Percentiles rank a stretch among this genome's conserved stretches.
These are phyloP conservation scores for Fistulinella cinereoalba DNA, from an alignment of 1,284 basidiomycete genomes.

Conservation along the genomic window DNA sequence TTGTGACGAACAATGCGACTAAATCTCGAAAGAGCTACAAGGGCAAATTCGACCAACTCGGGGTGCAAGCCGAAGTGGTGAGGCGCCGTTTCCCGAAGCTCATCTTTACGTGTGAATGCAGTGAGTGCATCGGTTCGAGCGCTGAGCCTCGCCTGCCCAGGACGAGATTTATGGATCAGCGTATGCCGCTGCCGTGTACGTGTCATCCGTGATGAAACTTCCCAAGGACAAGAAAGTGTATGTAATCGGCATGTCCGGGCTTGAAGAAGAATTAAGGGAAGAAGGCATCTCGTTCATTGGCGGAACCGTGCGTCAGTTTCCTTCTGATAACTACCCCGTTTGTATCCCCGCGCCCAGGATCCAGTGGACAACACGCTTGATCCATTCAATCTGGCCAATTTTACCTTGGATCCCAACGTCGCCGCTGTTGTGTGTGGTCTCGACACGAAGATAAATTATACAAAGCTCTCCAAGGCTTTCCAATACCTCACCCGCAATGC, in stretches of 20 bases:
- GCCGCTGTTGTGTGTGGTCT: constrained; percentile 91
- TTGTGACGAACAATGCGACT: constrained; percentile 98
- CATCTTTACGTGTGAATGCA: background rate
- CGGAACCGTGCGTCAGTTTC: constrained; percentile 66
- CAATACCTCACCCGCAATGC: constrained; percentile 82
- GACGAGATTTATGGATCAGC: constrained; percentile 96
- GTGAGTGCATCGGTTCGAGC: no score
- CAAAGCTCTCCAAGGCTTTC: constrained; percentile 91
- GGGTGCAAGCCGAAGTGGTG: constrained; percentile 82
- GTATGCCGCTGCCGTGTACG: constrained; percentile 90
- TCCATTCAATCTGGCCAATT: constrained; percentile 68
- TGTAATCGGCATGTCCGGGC: constrained; percentile 88
- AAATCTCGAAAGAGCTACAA: constrained; percentile 88
- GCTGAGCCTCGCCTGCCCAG: constrained; percentile 42
- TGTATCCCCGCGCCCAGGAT: no score
- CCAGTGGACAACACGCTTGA: constrained; percentile 78
- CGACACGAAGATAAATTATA: constrained; percentile 81
- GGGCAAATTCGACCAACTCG: constrained; percentile 87
- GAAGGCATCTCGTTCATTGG: constrained; percentile 83
- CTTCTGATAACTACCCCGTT: no score
- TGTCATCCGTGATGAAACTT: constrained; percentile 86
- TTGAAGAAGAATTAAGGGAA: constrained; percentile 88
- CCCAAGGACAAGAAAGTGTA: constrained; percentile 94
- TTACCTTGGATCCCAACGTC: constrained; percentile 74
- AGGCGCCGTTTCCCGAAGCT: constrained; percentile 5